phyloP scores from a whole-genome alignment of 2,329 filamentous ascomycete species.

The Scedosporium dehoogii region DNA sequence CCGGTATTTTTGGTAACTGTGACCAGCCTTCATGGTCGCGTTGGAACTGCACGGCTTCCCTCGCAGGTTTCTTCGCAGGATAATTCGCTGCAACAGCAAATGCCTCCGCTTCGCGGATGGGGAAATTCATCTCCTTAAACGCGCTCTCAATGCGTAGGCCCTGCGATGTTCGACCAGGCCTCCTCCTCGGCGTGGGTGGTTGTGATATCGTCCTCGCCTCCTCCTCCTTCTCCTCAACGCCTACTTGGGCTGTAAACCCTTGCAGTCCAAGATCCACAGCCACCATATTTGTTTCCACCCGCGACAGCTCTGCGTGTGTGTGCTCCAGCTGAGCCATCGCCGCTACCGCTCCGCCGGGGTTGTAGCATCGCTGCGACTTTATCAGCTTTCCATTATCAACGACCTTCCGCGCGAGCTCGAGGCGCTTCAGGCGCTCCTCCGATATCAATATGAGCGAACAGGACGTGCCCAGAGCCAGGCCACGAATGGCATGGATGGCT shows the following conservation, averaged over 20 bases:
- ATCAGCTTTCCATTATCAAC: conserved; percentile 35
- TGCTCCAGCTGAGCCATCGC: conserved; percentile 8
- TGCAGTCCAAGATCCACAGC: background rate
- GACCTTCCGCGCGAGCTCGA: conserved; percentile 38
- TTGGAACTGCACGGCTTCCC: background rate
- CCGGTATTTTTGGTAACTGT: background rate
- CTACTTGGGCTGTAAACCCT: background rate
- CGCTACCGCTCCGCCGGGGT: conserved; percentile 9
- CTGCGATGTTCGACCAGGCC: too few species aligned
- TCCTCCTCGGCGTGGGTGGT: background rate
- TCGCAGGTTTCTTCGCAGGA: too few species aligned
- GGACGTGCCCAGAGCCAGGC: conserved; percentile 45
- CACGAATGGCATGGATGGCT: conserved; percentile 44
- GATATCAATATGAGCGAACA: conserved; percentile 45
- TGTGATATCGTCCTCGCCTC: background rate
- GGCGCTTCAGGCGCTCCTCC: conserved; percentile 46
- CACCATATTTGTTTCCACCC: background rate
- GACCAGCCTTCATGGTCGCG: background rate
- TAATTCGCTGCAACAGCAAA: too few species aligned
- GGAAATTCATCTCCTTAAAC: too few species aligned
- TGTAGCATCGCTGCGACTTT: conserved; percentile 10
- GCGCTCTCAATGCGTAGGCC: too few species aligned
- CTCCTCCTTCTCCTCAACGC: background rate
- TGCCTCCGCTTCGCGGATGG: too few species aligned
- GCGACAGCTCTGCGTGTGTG: background rate